Evolutionary conservation across 495 filamentous ascomycete species (phyloP).

Genomic region (Aspergillus panamensis): DNA sequence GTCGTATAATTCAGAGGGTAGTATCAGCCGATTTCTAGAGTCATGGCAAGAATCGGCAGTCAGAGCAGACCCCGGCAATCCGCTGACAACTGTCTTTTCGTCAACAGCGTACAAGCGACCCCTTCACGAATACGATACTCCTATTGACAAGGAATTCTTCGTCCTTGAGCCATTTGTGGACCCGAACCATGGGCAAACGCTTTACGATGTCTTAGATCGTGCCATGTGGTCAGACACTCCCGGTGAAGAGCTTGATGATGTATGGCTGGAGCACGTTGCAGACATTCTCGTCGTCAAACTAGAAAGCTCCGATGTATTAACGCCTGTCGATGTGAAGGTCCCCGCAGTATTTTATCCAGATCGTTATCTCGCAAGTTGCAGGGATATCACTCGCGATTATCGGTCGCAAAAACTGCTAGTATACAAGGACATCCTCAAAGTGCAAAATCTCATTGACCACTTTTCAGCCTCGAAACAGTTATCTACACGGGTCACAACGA

Average conservation of each 20-base stretch:
- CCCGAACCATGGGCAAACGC: conserved; percentile 45
- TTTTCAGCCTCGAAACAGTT: conserved; percentile 27
- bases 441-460: conserved; percentile 37
- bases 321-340: conserved; percentile 58
- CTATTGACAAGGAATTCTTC: conserved; percentile 40
- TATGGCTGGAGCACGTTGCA: conserved; percentile 53
- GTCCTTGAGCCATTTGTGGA: conserved; percentile 40
- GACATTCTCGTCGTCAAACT: conserved; percentile 68
- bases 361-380: conserved; percentile 63
- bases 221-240: conserved; percentile 58
- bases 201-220: conserved; percentile 73
- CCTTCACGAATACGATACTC: conserved; percentile 30
- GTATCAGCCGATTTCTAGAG: conserved; percentile 36
- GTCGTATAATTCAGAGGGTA: conserved; percentile 33
- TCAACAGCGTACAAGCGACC: conserved; percentile 40
- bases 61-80: conserved; percentile 38
- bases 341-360: conserved; percentile 74
- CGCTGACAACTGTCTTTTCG: conserved; percentile 36
- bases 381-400: conserved; percentile 51
- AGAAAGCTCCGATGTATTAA: conserved; percentile 41
- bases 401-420: conserved; percentile 37
- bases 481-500: conserved; percentile 28
- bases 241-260: conserved; percentile 49
- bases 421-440: conserved; percentile 36
- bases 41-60: conserved; percentile 44